These are phyloP conservation scores for Quercus phellos DNA, from an alignment of 331 rosid genomes.

Conservation along the genomic window DNA sequence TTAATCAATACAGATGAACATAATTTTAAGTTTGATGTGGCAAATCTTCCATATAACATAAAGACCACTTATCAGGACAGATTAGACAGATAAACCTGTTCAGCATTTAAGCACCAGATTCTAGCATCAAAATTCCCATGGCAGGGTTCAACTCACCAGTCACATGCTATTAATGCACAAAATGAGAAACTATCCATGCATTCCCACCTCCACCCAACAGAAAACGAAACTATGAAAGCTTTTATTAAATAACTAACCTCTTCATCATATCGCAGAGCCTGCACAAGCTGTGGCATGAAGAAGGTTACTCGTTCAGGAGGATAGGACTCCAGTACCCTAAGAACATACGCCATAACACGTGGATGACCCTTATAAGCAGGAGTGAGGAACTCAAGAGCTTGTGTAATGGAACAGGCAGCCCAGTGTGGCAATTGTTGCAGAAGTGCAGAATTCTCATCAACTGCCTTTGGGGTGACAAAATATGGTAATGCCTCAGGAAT, in stretches of 20 bases:
- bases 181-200: neutral
- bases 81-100: neutral
- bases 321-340: conserved; percentile 92
- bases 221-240: neutral
- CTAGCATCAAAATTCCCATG: neutral
- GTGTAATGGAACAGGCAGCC: conserved; percentile 98
- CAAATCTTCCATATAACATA: neutral
- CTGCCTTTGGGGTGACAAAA: conserved; percentile 87
- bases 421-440: conserved; percentile 96
- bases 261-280: conserved; percentile 88
- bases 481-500: conserved; percentile 95
- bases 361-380: conserved; percentile 98
- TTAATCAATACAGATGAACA: neutral
- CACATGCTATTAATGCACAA: neutral
- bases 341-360: conserved; percentile 96
- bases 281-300: conserved; percentile 98
- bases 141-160: neutral
- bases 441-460: conserved; percentile 90
- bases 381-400: conserved; percentile 89
- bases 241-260: conserved; percentile 58
- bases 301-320: conserved; percentile 93
- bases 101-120: neutral
- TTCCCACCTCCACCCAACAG: neutral
- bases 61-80: neutral
- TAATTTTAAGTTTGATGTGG: neutral